Conservation (phyloP, 164 flowering plant species). For the Sextonia rubra region DNA sequence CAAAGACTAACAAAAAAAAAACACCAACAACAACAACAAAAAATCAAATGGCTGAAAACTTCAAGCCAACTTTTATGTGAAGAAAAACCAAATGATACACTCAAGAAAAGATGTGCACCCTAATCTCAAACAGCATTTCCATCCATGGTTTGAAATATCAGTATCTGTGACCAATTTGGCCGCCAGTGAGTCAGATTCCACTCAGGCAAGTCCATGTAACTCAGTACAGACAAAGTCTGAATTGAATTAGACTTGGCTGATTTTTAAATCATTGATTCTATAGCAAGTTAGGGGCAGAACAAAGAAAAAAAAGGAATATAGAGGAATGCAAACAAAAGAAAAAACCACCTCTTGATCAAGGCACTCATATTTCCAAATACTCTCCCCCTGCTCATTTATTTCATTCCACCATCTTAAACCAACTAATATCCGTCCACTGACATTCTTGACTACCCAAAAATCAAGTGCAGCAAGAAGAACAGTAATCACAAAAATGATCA, state of each 20-base stretch:
- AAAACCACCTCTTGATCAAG: slow-evolving; percentile 88
- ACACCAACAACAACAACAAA: slow-evolving; percentile 12
- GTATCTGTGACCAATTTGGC: too few species aligned
- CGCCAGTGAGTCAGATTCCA: too few species aligned
- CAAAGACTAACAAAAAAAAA: slow-evolving; percentile 57
- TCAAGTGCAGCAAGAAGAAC: slow-evolving; percentile 90
- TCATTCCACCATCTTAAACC: slow-evolving; percentile 99
- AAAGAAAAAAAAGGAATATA: background rate
- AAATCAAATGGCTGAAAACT: background rate
- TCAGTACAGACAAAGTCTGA: too few species aligned
- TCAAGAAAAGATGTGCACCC: background rate
- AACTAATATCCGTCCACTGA: slow-evolving; percentile 90
- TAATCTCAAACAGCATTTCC: background rate
- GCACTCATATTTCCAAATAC: slow-evolving; percentile 90
- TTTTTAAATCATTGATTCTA: background rate
- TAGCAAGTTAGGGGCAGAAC: background rate
- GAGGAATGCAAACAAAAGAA: background rate
- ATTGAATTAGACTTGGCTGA: too few species aligned
- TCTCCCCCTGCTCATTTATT: slow-evolving; percentile 85
- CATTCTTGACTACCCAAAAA: slow-evolving; percentile 98
- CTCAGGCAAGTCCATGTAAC: too few species aligned
- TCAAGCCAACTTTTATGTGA: background rate
- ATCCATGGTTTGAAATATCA: background rate
- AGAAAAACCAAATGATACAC: background rate
- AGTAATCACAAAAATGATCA: slow-evolving; percentile 89